A percentile compares a stretch with the other conserved stretches of the same genome.
These are phyloP conservation scores for Leccinum holopus DNA, from an alignment of 1,284 basidiomycete species.

Conservation along the genomic window DNA sequence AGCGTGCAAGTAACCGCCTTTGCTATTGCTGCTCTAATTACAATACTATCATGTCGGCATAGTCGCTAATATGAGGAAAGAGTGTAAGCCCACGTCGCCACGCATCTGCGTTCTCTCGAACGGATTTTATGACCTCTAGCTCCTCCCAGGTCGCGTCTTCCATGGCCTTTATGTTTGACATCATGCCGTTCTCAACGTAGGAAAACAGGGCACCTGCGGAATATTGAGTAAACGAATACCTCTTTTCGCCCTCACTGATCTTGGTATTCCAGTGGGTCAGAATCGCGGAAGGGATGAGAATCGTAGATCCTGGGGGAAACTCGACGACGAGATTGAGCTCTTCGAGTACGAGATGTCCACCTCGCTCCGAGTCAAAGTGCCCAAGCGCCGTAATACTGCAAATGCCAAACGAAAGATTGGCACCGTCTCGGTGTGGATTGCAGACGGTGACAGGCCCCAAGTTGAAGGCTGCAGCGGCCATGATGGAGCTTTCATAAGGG, in stretches of 20 bases:
- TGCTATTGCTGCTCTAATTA: not conserved
- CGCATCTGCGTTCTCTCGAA: not conserved
- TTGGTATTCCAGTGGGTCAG: not conserved
- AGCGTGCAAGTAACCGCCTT: not conserved
- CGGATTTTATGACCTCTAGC: not conserved
- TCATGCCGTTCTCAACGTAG: not conserved
- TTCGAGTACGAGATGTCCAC: constrained; percentile 14
- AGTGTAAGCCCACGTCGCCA: not conserved
- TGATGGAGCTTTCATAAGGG: not conserved
- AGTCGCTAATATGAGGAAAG: not conserved
- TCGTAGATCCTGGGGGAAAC: constrained; percentile 18
- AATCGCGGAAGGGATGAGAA: not conserved
- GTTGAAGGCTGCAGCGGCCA: constrained; percentile 12
- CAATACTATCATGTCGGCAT: not conserved
- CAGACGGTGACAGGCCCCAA: constrained; percentile 3
- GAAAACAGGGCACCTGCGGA: not conserved
- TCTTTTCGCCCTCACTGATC: not conserved
- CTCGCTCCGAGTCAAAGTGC: not conserved
- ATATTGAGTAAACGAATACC: not conserved
- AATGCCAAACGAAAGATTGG: constrained; percentile 14
- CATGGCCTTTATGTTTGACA: not conserved
- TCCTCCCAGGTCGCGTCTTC: not conserved
- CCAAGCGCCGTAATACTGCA: constrained; percentile 14
- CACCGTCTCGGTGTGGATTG: not conserved
- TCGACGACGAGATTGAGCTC: constrained; percentile 8